A percentile compares a stretch with the other conserved stretches of the same genome.
Evolutionary conservation across 2,329 filamentous ascomycete genomes (phyloP).

Genomic region (Aspergillus proliferans): DNA sequence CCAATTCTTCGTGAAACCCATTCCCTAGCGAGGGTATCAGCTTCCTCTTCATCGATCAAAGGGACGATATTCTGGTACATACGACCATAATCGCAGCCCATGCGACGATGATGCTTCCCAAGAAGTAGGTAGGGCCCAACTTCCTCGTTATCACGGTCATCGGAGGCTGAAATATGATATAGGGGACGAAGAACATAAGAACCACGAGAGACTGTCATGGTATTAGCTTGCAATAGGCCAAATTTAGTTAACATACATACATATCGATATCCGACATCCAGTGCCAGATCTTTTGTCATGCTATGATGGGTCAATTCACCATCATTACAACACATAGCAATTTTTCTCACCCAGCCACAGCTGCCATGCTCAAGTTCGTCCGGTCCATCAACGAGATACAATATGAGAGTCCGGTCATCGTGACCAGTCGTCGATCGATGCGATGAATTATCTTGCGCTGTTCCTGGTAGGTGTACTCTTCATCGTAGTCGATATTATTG

Average conservation of each 20-base stretch:
- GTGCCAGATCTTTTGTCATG: conserved; percentile 22
- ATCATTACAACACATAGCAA: not conserved
- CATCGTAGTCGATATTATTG: conserved; percentile 14
- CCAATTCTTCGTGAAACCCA: conserved; percentile 25
- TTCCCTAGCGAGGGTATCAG: conserved; percentile 14
- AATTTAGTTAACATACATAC: conserved; percentile 4
- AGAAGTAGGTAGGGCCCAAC: conserved; percentile 23
- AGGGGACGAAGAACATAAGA: conserved; percentile 29
- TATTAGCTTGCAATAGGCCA: not conserved
- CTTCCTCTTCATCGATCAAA: not conserved
- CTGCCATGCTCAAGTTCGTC: conserved; percentile 63
- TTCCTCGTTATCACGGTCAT: conserved; percentile 27
- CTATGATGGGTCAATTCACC: conserved; percentile 60
- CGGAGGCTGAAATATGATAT: conserved; percentile 25
- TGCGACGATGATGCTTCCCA: conserved; percentile 21
- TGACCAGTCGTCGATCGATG: conserved; percentile 60
- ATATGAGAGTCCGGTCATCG: conserved; percentile 61
- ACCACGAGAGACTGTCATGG: conserved; percentile 12
- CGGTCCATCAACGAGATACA: conserved; percentile 73
- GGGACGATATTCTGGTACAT: not conserved
- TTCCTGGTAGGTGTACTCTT: conserved; percentile 52
- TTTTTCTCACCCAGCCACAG: conserved; percentile 60
- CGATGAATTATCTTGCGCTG: conserved; percentile 62
- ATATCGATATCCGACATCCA: conserved; percentile 25
- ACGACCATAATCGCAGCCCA: conserved; percentile 27